A percentile compares a stretch with the other conserved stretches of the same genome.
Evolutionary conservation across 1,139 yeast genomes (phyloP).

Genomic region (Pichia sp.): DNA sequence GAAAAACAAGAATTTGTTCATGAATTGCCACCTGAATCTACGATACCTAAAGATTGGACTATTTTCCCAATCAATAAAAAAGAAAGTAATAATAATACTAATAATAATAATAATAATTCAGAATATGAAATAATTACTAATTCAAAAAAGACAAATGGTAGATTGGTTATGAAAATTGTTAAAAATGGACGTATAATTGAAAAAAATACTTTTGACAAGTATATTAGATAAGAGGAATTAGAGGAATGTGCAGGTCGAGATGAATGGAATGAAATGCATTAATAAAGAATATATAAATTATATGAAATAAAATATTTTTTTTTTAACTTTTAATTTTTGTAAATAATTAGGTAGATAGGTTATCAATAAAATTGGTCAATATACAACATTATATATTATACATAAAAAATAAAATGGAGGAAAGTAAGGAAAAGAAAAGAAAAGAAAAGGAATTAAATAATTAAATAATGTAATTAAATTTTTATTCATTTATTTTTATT

Average conservation of each 20-base stretch:
- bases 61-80: conserved; percentile 5
- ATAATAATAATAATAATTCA: no score
- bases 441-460: not conserved
- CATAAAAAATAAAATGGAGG: conserved; percentile 4
- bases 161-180: conserved; percentile 4
- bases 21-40: conserved; percentile 1
- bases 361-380: conserved; percentile 2
- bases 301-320: no score
- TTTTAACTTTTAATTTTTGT: no score
- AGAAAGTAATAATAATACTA: no score
- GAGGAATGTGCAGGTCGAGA: not conserved
- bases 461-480: not conserved
- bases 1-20: conserved; percentile 1
- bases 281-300: no score
- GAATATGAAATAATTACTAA: not conserved
- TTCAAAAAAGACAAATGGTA: not conserved
- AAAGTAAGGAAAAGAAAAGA: not conserved
- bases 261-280: no score
- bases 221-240: not conserved
- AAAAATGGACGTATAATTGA: conserved; percentile 1
- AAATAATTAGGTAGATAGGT: no score
- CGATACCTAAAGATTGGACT: conserved; percentile 10
- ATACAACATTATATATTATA: conserved; percentile 12
- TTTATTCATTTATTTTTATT: conserved; percentile 40
- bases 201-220: conserved; percentile 2